Base-by-base conservation (phyloP, 176 grass and related monocot species). In the Triticum turgidum region DNA sequence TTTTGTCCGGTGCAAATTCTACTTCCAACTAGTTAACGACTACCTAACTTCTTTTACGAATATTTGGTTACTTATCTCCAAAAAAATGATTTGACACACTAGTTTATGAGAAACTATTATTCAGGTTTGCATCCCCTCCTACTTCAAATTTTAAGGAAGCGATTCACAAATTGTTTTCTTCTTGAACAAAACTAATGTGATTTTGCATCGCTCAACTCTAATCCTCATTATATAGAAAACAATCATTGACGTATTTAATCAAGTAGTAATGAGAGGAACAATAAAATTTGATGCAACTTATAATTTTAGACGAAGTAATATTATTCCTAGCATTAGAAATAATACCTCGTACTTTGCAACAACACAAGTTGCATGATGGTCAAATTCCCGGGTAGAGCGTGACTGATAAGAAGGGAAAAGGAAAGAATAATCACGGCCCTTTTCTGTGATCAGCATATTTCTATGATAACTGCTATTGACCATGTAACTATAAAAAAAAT, bases 321-420 rank as follows among this genome's bases (percentile, higher is more conserved):
- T 70, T 11, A 49, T 45, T 68, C 7, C 21, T 72, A 78, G 47
- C 25, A 80, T 61, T 80, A 81, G 10, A 84, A 87, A 90, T 21
- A 80, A 75, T 89, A 98, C 96, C 96, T 98, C 96, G 66, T 93
- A 98, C 69, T 95, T 95, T 69, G 89, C 97, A 91, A 96, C 89
- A 80, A 84, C 79, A 79, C 94, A 92, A 87, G 97, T 96, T 11
- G 97, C 96, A 84, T 98, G 96, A 25, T 75, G 89, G 79, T 98
- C 96, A 39, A 98, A 98, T 83, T 98, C 96, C 69, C 93, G 69
- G 62, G 95, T 89, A 86, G 91, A 89, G 82, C 79, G 49, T 76
- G 93, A 98, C 97, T 99, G 87, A 62, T 25, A 83, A 87, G 34
- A 77, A 2, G 44, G 87, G 74, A 52, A 77, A 15, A 79, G 41